phyloP scores from a whole-genome alignment of 1,284 basidiomycete species.

The Irpex rosettiformis region DNA sequence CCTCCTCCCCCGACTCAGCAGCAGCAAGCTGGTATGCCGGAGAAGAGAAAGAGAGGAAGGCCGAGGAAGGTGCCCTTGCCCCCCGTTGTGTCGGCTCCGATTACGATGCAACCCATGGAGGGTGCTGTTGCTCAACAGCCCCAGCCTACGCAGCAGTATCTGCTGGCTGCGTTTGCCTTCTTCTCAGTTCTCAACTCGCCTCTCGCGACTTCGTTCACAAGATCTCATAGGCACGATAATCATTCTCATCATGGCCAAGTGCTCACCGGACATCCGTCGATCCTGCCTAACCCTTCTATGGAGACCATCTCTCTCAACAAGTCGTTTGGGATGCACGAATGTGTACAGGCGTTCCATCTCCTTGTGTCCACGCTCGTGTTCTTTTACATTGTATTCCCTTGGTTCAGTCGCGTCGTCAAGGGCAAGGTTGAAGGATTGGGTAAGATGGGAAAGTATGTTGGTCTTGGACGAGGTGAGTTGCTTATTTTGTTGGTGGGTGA shows the following conservation, averaged over 20 bases:
- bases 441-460: constrained; percentile 13
- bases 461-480: not conserved
- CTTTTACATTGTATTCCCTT: constrained; percentile 49
- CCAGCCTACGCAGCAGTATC: constrained; percentile 48
- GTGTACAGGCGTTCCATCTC: constrained; percentile 57
- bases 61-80: constrained; percentile 53
- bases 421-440: constrained; percentile 7
- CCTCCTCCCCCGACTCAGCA: constrained; percentile 22
- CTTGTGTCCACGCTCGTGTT: constrained; percentile 60
- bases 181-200: constrained; percentile 78
- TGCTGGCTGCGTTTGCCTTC: constrained; percentile 71
- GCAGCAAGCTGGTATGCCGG: constrained; percentile 42
- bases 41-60: constrained; percentile 79
- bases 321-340: constrained; percentile 44
- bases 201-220: constrained; percentile 39
- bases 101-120: constrained; percentile 12
- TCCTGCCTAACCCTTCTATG: constrained; percentile 6
- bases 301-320: not conserved
- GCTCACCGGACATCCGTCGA: constrained; percentile 21
- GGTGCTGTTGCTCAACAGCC: constrained; percentile 5
- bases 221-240: constrained; percentile 17
- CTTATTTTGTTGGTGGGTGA: constrained; percentile 1
- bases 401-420: constrained; percentile 35
- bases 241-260: constrained; percentile 33
- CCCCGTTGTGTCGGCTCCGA: constrained; percentile 21